Evolutionary conservation across 2,329 filamentous ascomycete genomes (phyloP), one percentile per base, ranked within the genome.

Genomic region (Drechslerella coelobrocha): DNA sequence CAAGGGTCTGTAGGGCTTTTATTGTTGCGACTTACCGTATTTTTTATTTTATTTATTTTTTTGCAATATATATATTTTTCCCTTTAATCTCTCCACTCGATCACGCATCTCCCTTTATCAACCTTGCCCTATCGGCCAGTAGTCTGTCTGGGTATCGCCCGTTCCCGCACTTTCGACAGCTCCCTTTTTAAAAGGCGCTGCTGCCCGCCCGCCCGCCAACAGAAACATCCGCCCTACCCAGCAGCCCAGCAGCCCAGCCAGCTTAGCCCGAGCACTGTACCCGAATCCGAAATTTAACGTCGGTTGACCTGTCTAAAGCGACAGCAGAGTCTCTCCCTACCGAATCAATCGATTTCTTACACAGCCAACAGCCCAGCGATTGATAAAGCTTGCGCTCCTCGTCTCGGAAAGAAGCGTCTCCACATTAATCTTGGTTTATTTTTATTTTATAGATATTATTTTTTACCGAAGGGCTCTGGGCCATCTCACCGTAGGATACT

Each of bases 81-180:
- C n/a, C n/a, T n/a, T n/a, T 59, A 62, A 69, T 69, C 57, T 45
- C 24, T 7, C 65, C 48, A 52, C 47, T 37, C 39, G 37, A 27
- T 26, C 34, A 39, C 37, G 43, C 55, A 37, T 19, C 60, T 55
- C 51, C 27, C 29, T 41, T 14, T 52, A 27, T 52, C 29, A 52
- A 21, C 65, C 65, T 50, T 61, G 65, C 52, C 52, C 51, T 52
- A 61, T 69, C 57, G 52, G 50, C 63, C 63, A 54, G 37, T 41
- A 17, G 37, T 50, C 27, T 34, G 29, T 26, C 24, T 60, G 56
- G 55, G 29, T 29, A 68, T 56, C 51, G 43, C 41, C 37, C 45
- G 56, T 48, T 61, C 57, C 65, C 57, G 57, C 65, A 52, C 41
- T 17, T 23, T 69, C 57, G 63, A 61, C 56, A 61, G 60, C 63